Evolutionary conservation across 1,284 basidiomycete genomes (phyloP), one percentile per base, ranked within the genome.

Genomic region (Marasmius sp.): DNA sequence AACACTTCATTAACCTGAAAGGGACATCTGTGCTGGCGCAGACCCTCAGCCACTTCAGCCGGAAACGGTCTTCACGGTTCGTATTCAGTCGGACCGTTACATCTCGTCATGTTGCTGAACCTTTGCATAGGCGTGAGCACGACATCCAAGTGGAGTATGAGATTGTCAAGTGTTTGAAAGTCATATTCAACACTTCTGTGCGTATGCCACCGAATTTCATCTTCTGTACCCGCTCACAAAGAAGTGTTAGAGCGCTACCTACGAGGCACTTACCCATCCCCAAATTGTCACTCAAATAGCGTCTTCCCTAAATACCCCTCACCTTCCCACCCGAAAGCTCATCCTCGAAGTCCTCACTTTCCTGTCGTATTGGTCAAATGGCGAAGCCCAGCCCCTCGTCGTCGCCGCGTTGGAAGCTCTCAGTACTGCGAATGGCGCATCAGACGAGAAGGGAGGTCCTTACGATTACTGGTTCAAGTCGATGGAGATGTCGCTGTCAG

Each of bases 381-480:
- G 79, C 54, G 74, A 84, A 66, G 77, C 78, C 2, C 78, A 85
- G 60, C 76, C 78, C 63, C 80, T 86, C 34, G 88, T 90, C 61
- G 75, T 88, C 45, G 76, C 81, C 47, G 90, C 86, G 36, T 76
- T 93, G 7, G 88, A 89, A 67, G 77, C 81, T 12, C 81, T 93
- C 39, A 93, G 91, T 71, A 72, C 79, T 11, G 77, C 84, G 6
- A 91, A 92, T 66, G 82, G 83, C 72, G 16, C 45, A 14, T 16
- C 45, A 47, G 45, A 47, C 20, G 88, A 88, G 61, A 81, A 85
- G 11, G 72, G 73, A 39, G 81, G 82, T 37, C 84, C 77, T 49
- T 99, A 95, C 74, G 89, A 91, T 66, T 94, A 87, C 65, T 98
- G 95, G 96, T 93, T 99, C 74, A 88, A 88, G 66, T 89, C 91